Base-by-base conservation (phyloP, 768 basidiomycete species). In the Agrocybe praecox region DNA sequence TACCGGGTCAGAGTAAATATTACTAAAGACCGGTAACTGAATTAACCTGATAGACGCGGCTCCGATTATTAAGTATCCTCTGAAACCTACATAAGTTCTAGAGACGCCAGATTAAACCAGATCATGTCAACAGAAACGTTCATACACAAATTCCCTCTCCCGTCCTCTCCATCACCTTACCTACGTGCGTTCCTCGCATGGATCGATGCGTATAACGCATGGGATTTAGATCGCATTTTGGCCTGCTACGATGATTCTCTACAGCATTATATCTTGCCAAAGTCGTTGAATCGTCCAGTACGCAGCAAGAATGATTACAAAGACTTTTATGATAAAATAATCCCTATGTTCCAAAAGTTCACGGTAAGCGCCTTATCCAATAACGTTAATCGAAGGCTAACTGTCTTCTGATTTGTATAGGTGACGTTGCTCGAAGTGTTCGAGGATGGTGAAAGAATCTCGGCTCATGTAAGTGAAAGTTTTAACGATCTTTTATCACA, bases 391-490 rank as follows among this genome's bases (percentile, higher is more conserved):
- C 7, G 33, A 34, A 8, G 33, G 33, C 33, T 15, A 34, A 15
- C 33, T 34, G 33, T 15, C 33, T 34, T n/a, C n/a, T n/a, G n/a
- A n/a, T n/a, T n/a, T n/a, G n/a, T n/a, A n/a, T 55, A 72, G 71
- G 52, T 71, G 2, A 67, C 63, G 10, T 33, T 73, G 24, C 66
- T 66, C 56, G 72, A 75, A 51, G 66, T 72, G 5, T 66, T 75
- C 23, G 74, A 75, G 50, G 67, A 67, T 18, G 61, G 60, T 19
- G 63, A 69, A 49, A 66, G 66, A 43, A 67, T 71, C 48, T 69
- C 71, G 11, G 54, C 71, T 9, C 74, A 74, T 63, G 73, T 72
- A 62, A 45, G 69, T 66, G 24, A 26, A 43, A n/a, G n/a, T n/a
- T n/a, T n/a, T n/a, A n/a, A n/a, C n/a, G n/a, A n/a, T n/a, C n/a